A percentile compares a stretch with the other conserved stretches of the same genome.
These are phyloP conservation scores for Aspergillus pseudoterreus DNA, from an alignment of 2,329 filamentous ascomycete species.

Conservation along the genomic window DNA sequence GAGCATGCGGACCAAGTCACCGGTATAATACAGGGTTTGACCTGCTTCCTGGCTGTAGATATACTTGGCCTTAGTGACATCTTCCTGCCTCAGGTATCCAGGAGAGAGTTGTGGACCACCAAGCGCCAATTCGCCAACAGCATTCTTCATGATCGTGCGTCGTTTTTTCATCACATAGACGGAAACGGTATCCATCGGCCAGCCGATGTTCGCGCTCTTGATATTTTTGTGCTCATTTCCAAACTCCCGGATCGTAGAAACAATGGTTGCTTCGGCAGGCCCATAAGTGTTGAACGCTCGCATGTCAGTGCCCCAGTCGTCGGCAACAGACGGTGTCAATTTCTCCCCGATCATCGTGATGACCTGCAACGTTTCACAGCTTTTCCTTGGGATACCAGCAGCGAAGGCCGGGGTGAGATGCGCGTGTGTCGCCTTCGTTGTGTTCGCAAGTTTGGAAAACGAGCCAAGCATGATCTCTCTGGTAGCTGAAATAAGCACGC, in stretches of 20 bases:
- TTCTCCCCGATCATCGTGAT: slow-evolving; percentile 36
- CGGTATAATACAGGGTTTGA: slow-evolving; percentile 30
- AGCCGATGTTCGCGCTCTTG: slow-evolving; percentile 30
- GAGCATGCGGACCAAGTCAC: slow-evolving; percentile 28
- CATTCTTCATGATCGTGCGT: slow-evolving; percentile 22
- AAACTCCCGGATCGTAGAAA: slow-evolving; percentile 29
- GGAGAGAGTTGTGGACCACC: slow-evolving; percentile 28
- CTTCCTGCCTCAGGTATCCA: slow-evolving; percentile 28
- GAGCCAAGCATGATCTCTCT: slow-evolving; percentile 28
- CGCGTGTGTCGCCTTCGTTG: slow-evolving; percentile 25
- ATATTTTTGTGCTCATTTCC: slow-evolving; percentile 20
- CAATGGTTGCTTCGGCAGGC: slow-evolving; percentile 35
- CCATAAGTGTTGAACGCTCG: slow-evolving; percentile 39
- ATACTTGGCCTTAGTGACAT: slow-evolving; percentile 27
- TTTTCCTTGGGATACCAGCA: slow-evolving; percentile 23
- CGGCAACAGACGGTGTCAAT: slow-evolving; percentile 28
- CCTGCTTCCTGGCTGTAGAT: slow-evolving; percentile 25
- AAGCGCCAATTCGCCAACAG: slow-evolving; percentile 27
- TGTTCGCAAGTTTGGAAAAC: slow-evolving; percentile 23
- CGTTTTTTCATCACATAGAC: slow-evolving; percentile 26
- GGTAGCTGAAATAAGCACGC: slow-evolving; percentile 23
- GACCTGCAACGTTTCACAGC: slow-evolving; percentile 28
- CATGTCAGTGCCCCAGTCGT: slow-evolving; percentile 37
- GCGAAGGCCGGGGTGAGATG: slow-evolving; percentile 32
- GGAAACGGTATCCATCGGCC: slow-evolving; percentile 29